phyloP scores from a whole-genome alignment of 23 red algal genomes.

The Gracilaria gracilis region DNA sequence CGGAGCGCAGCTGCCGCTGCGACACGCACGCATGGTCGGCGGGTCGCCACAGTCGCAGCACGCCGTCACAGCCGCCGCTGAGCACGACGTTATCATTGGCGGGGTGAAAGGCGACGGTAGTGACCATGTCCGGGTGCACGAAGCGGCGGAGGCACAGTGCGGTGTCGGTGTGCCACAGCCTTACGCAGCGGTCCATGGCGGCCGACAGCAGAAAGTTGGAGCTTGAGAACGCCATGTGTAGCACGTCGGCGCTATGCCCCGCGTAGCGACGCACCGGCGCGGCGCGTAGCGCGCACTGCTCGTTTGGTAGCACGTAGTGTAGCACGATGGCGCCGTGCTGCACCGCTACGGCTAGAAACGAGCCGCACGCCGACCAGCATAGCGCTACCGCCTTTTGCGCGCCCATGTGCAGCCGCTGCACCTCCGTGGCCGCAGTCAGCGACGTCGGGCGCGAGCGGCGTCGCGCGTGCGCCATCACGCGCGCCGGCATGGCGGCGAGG shows the following conservation, averaged over 20 bases:
- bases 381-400: conserved; percentile 21
- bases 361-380: conserved; percentile 24
- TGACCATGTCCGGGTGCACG: conserved; percentile 92
- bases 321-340: conserved; percentile 43
- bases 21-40: conserved; percentile 53
- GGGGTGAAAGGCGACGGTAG: conserved; percentile 82
- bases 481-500: conserved; percentile 15
- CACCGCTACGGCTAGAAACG: conserved; percentile 40
- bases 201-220: conserved; percentile 79
- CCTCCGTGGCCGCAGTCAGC: background rate
- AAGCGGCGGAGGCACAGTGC: conserved; percentile 82
- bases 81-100: conserved; percentile 77
- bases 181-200: conserved; percentile 85
- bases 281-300: conserved; percentile 11
- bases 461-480: background rate
- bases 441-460: background rate
- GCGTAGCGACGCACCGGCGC: conserved; percentile 39
- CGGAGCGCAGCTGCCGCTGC: conserved; percentile 49
- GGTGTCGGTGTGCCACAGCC: conserved; percentile 87
- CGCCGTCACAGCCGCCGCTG: conserved; percentile 77
- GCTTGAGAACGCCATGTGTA: conserved; percentile 55
- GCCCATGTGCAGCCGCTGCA: conserved; percentile 12
- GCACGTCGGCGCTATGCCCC: conserved; percentile 71
- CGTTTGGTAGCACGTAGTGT: conserved; percentile 21
- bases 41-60: conserved; percentile 74